Evolutionary conservation across 2,329 filamentous ascomycete species (phyloP).

Genomic region (Verticillium alfalfae): DNA sequence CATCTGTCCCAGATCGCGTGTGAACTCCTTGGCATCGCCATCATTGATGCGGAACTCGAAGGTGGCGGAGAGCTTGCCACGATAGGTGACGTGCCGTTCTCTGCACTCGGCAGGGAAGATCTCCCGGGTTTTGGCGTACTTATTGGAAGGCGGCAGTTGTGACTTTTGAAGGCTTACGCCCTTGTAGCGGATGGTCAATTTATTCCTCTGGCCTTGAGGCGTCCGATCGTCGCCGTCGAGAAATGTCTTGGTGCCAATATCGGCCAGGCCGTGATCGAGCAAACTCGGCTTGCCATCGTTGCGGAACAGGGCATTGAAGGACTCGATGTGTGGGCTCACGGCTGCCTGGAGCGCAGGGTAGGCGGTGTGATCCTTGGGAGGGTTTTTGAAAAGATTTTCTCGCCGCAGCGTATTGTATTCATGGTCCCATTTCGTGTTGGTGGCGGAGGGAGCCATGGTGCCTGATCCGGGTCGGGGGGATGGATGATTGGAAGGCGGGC

Average conservation of each 20-base stretch:
- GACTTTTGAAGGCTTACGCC: constrained; percentile 80
- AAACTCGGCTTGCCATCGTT: constrained; percentile 53
- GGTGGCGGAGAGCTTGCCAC: constrained; percentile 76
- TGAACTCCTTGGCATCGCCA: constrained; percentile 75
- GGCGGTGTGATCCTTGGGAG: constrained; percentile 79
- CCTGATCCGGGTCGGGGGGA: neutral
- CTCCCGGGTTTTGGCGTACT: constrained; percentile 75
- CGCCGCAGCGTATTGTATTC: constrained; percentile 81
- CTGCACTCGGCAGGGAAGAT: constrained; percentile 90
- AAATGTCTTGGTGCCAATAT: constrained; percentile 86
- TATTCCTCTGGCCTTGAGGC: constrained; percentile 59
- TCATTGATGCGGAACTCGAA: constrained; percentile 85
- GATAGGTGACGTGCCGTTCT: constrained; percentile 87
- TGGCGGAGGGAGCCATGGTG: constrained; percentile 51
- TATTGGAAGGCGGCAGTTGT: constrained; percentile 73
- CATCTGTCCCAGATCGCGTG: constrained; percentile 80
- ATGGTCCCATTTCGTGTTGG: constrained; percentile 72
- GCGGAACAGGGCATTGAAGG: constrained; percentile 87
- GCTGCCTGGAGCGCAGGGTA: constrained; percentile 82
- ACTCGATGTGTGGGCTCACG: constrained; percentile 89
- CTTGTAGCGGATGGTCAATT: constrained; percentile 70
- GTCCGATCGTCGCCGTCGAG: constrained; percentile 73
- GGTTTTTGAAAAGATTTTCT: constrained; percentile 83
- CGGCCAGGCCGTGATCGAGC: constrained; percentile 69
- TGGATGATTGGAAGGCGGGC: neutral